Evolutionary conservation across 495 filamentous ascomycete species (phyloP).

Genomic region (Rusavskia elegans): DNA sequence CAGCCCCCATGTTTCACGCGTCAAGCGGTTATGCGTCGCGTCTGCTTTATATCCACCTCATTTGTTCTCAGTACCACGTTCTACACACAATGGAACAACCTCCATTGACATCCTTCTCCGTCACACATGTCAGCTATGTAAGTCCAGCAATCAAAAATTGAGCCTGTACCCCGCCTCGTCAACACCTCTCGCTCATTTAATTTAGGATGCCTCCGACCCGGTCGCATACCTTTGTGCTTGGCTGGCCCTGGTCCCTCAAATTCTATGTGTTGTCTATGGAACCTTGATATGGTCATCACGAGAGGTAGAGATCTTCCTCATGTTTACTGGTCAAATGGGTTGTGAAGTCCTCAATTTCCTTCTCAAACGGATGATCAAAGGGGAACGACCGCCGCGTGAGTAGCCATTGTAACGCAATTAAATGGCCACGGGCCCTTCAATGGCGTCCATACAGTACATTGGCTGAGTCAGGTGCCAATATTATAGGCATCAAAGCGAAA

Average conservation of each 20-base stretch:
- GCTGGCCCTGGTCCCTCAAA: slow-evolving; percentile 86
- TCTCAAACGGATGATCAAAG: slow-evolving; percentile 80
- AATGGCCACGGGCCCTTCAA: neutral
- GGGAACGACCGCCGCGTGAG: slow-evolving; percentile 67
- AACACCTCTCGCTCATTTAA: slow-evolving; percentile 1
- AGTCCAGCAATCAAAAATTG: slow-evolving; percentile 12
- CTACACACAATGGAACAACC: slow-evolving; percentile 39
- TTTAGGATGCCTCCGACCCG: slow-evolving; percentile 73
- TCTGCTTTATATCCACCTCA: neutral
- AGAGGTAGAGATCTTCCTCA: slow-evolving; percentile 76
- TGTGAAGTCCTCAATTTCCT: slow-evolving; percentile 90
- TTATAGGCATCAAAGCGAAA: slow-evolving; percentile 64
- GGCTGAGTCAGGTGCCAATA: neutral
- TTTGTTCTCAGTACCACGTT: neutral
- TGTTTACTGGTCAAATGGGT: slow-evolving; percentile 81
- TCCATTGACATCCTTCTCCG: slow-evolving; percentile 71
- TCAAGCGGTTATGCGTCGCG: neutral
- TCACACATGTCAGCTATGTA: slow-evolving; percentile 96
- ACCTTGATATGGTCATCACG: slow-evolving; percentile 81
- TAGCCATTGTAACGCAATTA: slow-evolving; percentile 1
- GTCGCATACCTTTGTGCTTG: slow-evolving; percentile 79
- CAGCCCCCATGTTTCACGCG: too few relatives aligned
- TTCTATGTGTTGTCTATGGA: slow-evolving; percentile 72
- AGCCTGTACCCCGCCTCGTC: too few relatives aligned
- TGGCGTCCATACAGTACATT: neutral